A percentile compares a stretch with the other conserved stretches of the same genome.
phyloP scores from a whole-genome alignment of 2,329 filamentous ascomycete species.

The Hymenoscyphus repandus region DNA sequence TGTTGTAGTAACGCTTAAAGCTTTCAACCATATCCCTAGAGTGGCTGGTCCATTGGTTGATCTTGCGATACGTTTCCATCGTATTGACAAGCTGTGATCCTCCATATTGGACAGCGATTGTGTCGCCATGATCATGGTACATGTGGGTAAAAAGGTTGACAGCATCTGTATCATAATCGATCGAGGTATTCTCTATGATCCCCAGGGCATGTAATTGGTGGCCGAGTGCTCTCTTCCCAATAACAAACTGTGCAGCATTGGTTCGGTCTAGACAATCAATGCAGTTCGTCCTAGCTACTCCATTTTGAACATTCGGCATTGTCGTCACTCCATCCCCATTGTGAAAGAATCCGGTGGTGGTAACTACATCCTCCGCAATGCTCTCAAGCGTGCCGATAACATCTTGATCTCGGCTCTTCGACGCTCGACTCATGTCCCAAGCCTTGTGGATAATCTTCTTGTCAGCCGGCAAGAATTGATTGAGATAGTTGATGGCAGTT shows the following conservation, averaged over 20 bases:
- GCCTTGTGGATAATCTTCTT: constrained; percentile 91
- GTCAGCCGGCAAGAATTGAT: constrained; percentile 79
- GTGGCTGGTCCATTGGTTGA: constrained; percentile 97
- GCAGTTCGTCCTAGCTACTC: constrained; percentile 91
- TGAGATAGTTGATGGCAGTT: constrained; percentile 82
- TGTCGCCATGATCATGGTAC: constrained; percentile 97
- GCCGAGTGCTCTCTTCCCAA: constrained; percentile 88
- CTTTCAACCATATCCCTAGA: constrained; percentile 98
- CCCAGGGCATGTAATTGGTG: constrained; percentile 89
- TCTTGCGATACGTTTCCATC: constrained; percentile 98
- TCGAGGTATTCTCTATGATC: constrained; percentile 69
- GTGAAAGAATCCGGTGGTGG: constrained; percentile 87
- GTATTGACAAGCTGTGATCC: constrained; percentile 97
- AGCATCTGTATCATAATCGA: constrained; percentile 93
- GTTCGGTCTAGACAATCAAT: constrained; percentile 97
- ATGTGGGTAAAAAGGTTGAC: constrained; percentile 97
- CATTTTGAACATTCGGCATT: constrained; percentile 73
- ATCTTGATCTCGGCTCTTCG: constrained; percentile 86
- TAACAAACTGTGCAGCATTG: constrained; percentile 96
- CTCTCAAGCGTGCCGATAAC: constrained; percentile 87
- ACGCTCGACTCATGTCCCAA: constrained; percentile 96
- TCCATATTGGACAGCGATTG: constrained; percentile 95
- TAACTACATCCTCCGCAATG: constrained; percentile 83
- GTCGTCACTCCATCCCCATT: constrained; percentile 72
- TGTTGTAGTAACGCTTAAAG: constrained; percentile 98